Conservation (phyloP, 2,329 filamentous ascomycete genomes). For the Helotiales sp. region DNA sequence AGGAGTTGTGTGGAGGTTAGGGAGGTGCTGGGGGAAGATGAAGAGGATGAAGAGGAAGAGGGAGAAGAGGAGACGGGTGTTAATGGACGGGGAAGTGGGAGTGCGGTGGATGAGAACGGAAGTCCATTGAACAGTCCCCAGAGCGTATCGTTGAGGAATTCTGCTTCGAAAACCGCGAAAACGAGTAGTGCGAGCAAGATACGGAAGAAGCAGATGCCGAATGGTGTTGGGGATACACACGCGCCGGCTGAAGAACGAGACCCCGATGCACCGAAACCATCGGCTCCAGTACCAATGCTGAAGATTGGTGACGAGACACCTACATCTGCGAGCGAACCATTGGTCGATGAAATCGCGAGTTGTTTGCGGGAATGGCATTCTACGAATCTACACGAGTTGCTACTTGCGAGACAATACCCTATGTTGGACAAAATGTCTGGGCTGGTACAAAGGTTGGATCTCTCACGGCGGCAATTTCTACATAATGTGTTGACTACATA, state of each 20-base stretch:
- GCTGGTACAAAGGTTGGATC: conserved; percentile 80
- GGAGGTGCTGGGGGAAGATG: conserved; percentile 80
- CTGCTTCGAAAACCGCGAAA: conserved; percentile 1
- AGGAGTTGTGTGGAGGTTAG: conserved; percentile 92
- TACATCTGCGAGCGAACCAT: conserved; percentile 81
- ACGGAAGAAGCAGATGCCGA: conserved; percentile 25
- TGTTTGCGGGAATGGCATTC: conserved; percentile 98
- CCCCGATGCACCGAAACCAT: conserved; percentile 70
- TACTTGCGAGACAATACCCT: conserved; percentile 79
- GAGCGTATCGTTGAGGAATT: conserved; percentile 17
- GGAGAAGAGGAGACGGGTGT: conserved; percentile 10
- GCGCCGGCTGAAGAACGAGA: conserved; percentile 57
- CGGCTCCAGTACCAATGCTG: conserved; percentile 93
- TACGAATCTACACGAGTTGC: conserved; percentile 88
- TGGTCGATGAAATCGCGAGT: conserved; percentile 97
- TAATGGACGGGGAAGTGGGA: conserved; percentile 8
- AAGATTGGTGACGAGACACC: conserved; percentile 97
- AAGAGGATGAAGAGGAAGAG: conserved; percentile 45
- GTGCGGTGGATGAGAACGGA: conserved; percentile 19
- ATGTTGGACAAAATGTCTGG: conserved; percentile 78
- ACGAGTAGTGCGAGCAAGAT: conserved; percentile 19
- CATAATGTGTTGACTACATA: conserved; percentile 89
- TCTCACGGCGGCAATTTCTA: conserved; percentile 83
- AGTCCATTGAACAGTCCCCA: conserved; percentile 21
- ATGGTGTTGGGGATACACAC: conserved; percentile 21